These are phyloP conservation scores for Suhomyces choctaworum DNA, from an alignment of 1,139 yeast genomes.

Conservation along the genomic window DNA sequence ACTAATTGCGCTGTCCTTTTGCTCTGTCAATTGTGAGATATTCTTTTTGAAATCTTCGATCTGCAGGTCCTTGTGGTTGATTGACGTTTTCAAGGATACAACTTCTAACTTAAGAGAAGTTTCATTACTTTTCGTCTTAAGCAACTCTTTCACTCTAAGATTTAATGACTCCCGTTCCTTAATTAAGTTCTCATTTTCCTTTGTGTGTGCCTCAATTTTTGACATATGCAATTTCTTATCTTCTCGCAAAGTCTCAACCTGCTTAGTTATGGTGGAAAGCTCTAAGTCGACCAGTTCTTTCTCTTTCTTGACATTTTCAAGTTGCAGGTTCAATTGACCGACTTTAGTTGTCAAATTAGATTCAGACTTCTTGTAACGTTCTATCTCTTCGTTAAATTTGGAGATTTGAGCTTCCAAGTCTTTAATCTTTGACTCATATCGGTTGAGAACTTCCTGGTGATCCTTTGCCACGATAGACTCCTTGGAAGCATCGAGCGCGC, in stretches of 20 bases:
- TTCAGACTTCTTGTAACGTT: conserved; percentile 3
- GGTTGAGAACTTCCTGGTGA: conserved; percentile 5
- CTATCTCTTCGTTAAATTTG: conserved; percentile 7
- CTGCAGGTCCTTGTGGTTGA: conserved; percentile 50
- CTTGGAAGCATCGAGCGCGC: conserved; percentile 4
- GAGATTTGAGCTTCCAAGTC: conserved; percentile 11
- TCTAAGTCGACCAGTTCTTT: conserved; percentile 13
- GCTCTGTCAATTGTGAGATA: conserved; percentile 37
- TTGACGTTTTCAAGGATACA: conserved; percentile 38
- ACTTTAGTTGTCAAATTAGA: not conserved
- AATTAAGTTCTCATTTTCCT: conserved; percentile 25
- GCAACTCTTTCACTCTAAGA: conserved; percentile 31
- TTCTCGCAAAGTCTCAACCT: conserved; percentile 21
- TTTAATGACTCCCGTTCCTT: conserved; percentile 30
- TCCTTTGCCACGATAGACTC: not conserved
- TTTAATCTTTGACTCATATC: conserved; percentile 10
- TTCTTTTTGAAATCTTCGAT: conserved; percentile 44
- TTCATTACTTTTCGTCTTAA: conserved; percentile 38
- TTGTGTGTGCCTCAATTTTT: conserved; percentile 14
- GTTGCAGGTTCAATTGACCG: conserved; percentile 2
- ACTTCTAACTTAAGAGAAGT: conserved; percentile 45
- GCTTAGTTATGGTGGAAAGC: conserved; percentile 17
- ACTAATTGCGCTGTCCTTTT: conserved; percentile 13
- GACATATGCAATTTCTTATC: conserved; percentile 13
- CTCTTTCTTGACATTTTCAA: conserved; percentile 10